Percentiles rank a stretch among this genome's conserved stretches.
Evolutionary conservation across 371 early-diverging fungal genomes (phyloP).

Genomic region (Actinomortierella ambigua): DNA sequence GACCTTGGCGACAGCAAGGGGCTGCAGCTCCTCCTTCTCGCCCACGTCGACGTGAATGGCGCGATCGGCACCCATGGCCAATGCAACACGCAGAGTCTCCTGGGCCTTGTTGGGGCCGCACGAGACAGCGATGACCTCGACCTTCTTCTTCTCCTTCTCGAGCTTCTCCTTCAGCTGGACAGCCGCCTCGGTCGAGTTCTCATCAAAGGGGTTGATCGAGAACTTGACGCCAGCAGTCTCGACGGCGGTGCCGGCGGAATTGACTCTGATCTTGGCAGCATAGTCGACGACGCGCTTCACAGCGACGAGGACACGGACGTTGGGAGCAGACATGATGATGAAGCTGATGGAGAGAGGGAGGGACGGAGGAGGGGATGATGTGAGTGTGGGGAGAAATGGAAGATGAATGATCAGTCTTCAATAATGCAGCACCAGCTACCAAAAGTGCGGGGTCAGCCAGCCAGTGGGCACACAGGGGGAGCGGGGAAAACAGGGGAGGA

Average conservation of each 20-base stretch:
- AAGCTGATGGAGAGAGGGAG: neutral
- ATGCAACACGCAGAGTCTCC: conserved; percentile 94
- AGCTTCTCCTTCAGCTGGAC: conserved; percentile 88
- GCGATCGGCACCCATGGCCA: conserved; percentile 98
- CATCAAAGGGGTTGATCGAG: conserved; percentile 99
- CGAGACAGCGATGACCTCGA: conserved; percentile 90
- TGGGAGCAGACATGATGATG: conserved; percentile 20
- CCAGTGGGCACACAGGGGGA: too few species aligned
- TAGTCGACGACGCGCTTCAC: conserved; percentile 98
- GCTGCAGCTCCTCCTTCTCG: conserved; percentile 76
- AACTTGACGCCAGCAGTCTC: conserved; percentile 95
- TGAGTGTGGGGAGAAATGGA: conserved; percentile 1
- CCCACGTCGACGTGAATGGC: conserved; percentile 93
- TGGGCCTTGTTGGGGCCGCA: conserved; percentile 90
- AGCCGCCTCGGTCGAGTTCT: conserved; percentile 98
- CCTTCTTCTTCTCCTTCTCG: conserved; percentile 66
- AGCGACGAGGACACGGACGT: conserved; percentile 84
- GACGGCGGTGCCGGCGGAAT: conserved; percentile 86
- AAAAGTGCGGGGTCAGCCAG: too few species aligned
- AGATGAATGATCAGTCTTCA: conserved; percentile 1
- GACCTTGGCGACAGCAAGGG: conserved; percentile 91
- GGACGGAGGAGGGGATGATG: neutral
- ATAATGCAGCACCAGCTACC: too few species aligned
- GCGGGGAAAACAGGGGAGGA: too few species aligned
- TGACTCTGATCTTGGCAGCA: conserved; percentile 97